phyloP scores from a whole-genome alignment of 2,329 filamentous ascomycete genomes.

The Plectosphaerella plurivora region DNA sequence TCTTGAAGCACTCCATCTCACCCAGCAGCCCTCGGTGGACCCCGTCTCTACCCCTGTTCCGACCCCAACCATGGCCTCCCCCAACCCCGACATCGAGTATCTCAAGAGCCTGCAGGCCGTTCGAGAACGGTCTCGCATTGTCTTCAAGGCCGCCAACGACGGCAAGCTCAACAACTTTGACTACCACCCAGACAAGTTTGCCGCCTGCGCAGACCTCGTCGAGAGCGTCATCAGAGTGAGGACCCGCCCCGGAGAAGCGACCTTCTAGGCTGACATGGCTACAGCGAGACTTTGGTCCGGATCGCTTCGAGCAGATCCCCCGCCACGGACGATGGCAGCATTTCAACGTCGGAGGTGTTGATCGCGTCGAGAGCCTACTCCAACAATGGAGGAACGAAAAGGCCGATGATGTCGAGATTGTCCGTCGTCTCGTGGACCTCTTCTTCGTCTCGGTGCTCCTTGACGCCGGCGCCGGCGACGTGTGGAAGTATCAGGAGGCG shows the following conservation, averaged over 20 bases:
- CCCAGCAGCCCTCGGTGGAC: too few species aligned
- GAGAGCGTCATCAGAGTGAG: not conserved
- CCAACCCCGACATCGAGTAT: not conserved
- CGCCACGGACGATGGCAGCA: conserved; percentile 60
- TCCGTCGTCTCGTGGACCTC: conserved; percentile 53
- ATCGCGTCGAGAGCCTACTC: conserved; percentile 41
- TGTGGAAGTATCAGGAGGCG: conserved; percentile 41
- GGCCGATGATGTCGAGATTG: conserved; percentile 38
- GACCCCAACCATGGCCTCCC: not conserved
- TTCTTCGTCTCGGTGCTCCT: conserved; percentile 58
- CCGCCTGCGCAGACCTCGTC: not conserved
- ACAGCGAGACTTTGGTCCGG: conserved; percentile 46
- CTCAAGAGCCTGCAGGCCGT: not conserved
- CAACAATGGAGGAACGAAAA: conserved; percentile 36
- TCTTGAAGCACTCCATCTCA: too few species aligned
- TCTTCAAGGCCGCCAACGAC: not conserved
- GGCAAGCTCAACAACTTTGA: not conserved
- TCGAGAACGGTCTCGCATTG: not conserved
- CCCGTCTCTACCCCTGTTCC: too few species aligned
- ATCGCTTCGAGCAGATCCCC: conserved; percentile 41
- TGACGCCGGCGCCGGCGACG: conserved; percentile 49
- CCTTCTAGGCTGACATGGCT: not conserved
- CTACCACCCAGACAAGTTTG: not conserved
- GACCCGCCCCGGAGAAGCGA: not conserved
- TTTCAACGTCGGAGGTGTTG: conserved; percentile 52